Base-by-base conservation (phyloP, 2,329 filamentous ascomycete species). In the Parafenestella ontariensis region DNA sequence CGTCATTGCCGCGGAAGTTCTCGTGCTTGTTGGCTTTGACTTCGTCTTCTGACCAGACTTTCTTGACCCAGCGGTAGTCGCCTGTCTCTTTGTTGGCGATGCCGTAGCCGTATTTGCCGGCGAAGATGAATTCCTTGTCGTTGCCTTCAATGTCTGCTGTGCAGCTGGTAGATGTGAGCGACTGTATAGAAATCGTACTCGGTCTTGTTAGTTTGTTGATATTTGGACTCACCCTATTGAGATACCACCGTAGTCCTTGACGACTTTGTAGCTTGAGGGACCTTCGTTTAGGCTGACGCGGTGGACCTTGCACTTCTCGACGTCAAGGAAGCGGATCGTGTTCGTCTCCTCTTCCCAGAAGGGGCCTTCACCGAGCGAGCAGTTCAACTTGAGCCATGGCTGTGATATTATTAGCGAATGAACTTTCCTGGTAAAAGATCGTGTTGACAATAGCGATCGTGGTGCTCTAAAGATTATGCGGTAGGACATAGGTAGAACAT, bases 61-160 rank as follows among this genome's bases (percentile, higher is more conserved):
- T 80, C 62, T 79, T 80, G 63, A 88, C 78, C 74, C 86, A 87
- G 48, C 79, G 77, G 61, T 84, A 79, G 54, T 81, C 77, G 56
- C 82, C 82, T 1, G 83, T 85, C 50, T 77, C 69, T 52, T 88
- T 85, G 72, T 96, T 86, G 63, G 94, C 82, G 47, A 91, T 81
- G n/a, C 91, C 92, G 65, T 91, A 85, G 55, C 92, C 92, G 72
- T 88, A 84, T 79, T 96, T 96, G 71, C 90, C 86, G 40, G 88
- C 92, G 64, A 94, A 84, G 52, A 91, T 79, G 73, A 96, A 88
- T 69, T 87, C 85, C 45, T 89, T 79, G 56, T 89, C 86, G 60
- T 86, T 83, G 62, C 82, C 81, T 56, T 86, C 82, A 50, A 96
- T 91, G 75, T 96, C 89, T 49, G 89, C 89, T 36, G 93, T 96